Evolutionary conservation across 495 filamentous ascomycete species (phyloP), one percentile per base, ranked within the genome.

Genomic region (Penicillium daleae): DNA sequence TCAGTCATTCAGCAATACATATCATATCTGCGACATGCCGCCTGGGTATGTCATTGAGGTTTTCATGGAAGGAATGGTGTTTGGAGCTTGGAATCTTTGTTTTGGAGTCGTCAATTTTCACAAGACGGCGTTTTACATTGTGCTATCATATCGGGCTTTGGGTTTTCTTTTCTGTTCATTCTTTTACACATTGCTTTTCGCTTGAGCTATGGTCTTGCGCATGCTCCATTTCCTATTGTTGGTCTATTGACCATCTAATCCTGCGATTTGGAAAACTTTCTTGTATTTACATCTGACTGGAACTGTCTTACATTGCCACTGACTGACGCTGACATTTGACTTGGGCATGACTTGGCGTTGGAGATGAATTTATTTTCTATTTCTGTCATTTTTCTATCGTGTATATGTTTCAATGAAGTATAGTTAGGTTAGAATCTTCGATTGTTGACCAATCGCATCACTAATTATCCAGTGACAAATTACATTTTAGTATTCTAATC

Each of bases 271-370:
- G 29, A 17, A 40, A 48, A 6, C 24, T 57, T 22, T 57, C 3
- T 19, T 59, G 57, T 50, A 51, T 39, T 50, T 59, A 59, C 56
- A 48, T 46, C 27, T 35, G 29, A 33, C 31, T 22, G 29, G 31
- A n/a, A 29, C 56, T 57, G 39, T 32, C n/a, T 54, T 32, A 33
- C 51, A 54, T 35, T 9, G 26, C n/a, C 50, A 53, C 33, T 62
- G 52, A 52, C 52, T 59, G 40, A 46, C 19, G 42, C 42, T 46
- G 9, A 22, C 19, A 46, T 24, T 46, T 22, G 7, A 24, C 42
- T 65, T 60, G 65, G 62, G 67, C 70, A 72, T 72, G 66, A 61
- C 70, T 72, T 49, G 65, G 70, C 51, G 67, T 72, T 55, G 67
- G 52, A 56, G 61, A 21, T 62, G 21, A 39, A 46, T 53, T 42